Evolutionary conservation across 169 alveolate species (phyloP).

Genomic region (Plasmodium blacklocki): DNA sequence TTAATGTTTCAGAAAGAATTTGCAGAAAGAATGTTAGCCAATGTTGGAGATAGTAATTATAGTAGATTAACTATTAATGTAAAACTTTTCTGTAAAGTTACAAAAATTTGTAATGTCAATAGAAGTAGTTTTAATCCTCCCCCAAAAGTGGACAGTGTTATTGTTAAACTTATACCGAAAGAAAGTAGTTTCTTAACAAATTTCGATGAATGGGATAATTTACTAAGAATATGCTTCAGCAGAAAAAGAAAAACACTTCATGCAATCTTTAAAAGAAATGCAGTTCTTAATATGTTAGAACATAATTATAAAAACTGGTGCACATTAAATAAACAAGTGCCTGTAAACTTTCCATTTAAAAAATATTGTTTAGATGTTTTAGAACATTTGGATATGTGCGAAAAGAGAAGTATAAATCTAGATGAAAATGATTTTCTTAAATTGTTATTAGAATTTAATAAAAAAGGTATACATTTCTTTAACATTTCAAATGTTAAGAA

Average conservation of each 20-base stretch:
- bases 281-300: constrained; percentile 93
- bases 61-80: constrained; percentile 98
- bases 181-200: constrained; percentile 85
- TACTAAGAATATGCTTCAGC: constrained; percentile 96
- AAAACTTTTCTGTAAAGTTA: constrained; percentile 92
- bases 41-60: constrained; percentile 95
- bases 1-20: constrained; percentile 99
- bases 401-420: constrained; percentile 89
- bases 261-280: constrained; percentile 95
- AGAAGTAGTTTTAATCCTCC: constrained; percentile 99
- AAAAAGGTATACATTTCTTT: constrained; percentile 91
- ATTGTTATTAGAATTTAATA: constrained; percentile 90
- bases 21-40: constrained; percentile 97
- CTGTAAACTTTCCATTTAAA: constrained; percentile 78
- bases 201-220: constrained; percentile 99
- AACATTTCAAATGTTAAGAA: constrained; percentile 80
- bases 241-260: constrained; percentile 97
- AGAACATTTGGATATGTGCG: constrained; percentile 37
- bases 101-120: constrained; percentile 94
- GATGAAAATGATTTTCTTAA: constrained; percentile 90
- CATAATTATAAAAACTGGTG: constrained; percentile 93
- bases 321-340: constrained; percentile 84
- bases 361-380: constrained; percentile 72
- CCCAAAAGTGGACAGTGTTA: constrained; percentile 99
- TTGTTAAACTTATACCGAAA: constrained; percentile 97